phyloP scores from a whole-genome alignment of 2,329 filamentous ascomycete genomes.

The Aspergillus sp. region DNA sequence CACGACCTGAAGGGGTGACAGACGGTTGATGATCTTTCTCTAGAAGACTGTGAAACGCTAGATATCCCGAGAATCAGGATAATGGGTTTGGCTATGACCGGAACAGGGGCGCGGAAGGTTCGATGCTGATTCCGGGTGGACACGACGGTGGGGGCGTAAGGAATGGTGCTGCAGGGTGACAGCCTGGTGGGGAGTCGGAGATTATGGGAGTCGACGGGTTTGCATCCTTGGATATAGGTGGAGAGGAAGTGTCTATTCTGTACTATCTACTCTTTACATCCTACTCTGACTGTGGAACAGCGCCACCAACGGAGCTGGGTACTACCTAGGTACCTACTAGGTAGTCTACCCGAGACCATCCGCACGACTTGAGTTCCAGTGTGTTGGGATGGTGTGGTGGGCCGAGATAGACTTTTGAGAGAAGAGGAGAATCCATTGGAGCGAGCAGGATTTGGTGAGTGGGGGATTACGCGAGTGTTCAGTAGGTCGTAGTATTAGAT shows the following conservation, averaged over 20 bases:
- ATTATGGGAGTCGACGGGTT: conserved; percentile 2
- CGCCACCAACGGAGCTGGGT: conserved; percentile 29
- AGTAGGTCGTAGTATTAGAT: no score
- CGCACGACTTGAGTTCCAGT: not conserved
- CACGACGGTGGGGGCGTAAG: conserved; percentile 5
- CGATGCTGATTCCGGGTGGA: conserved; percentile 17
- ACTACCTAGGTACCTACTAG: no score
- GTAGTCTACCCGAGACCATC: conserved; percentile 21
- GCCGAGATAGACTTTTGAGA: not conserved
- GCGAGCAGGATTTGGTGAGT: not conserved
- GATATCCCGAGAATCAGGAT: conserved; percentile 17
- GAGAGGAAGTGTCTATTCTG: no score
- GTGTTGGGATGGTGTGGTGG: not conserved
- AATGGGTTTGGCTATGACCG: conserved; percentile 13
- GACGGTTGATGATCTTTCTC: no score
- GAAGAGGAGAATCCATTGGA: not conserved
- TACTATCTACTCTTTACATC: no score
- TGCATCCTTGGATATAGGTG: no score
- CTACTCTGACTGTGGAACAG: no score
- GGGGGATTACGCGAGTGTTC: not conserved
- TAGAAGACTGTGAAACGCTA: no score
- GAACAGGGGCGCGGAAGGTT: conserved; percentile 17
- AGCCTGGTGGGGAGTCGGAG: not conserved
- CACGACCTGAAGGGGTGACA: no score
- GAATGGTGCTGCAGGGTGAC: conserved; percentile 1